Base-by-base conservation (phyloP, 2,329 filamentous ascomycete species). In the Penicillium sp. region DNA sequence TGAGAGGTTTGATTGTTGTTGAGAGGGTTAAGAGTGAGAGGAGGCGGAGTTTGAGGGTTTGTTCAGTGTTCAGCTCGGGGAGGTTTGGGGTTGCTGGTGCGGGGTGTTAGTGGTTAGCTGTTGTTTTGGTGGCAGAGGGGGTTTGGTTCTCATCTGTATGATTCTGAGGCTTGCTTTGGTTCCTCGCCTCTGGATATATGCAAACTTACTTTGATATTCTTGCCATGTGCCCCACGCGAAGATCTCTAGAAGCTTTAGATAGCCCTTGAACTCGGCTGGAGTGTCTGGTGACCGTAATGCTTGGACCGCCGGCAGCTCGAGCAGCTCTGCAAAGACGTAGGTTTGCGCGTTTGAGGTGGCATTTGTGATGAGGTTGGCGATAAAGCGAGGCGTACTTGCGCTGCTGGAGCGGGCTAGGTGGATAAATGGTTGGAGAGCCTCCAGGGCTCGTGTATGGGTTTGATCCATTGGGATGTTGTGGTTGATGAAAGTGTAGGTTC, bases 241-340 rank as follows among this genome's bases (percentile, higher is more conserved):
- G 67, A 95, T 87, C 74, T 92, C 83, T 43, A 99, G 87, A 14
- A 96, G 82, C 2, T 79, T 84, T 49, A 94, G 81, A 74, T 90
- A 78, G 39, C 74, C 66, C 7, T 81, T 77, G 66, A 88, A 84
- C 47, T 95, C 88, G 35, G 81, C 71, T n/a, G 85, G 72, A 38
- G 80, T 73, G 11, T 78, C 72, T 38, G 70, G 79, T 38, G 76
- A 76, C 26, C 79, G 74, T 43, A 97, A 85, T 13, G 84, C 82
- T 74, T 94, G 89, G 63, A 97, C 86, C 66, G 90, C 86, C 0
- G 89, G 85, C 1, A 87, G 86, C 66, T 89, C 83, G 37, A 99
- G 86, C n/a, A 99, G 87, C 77, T 97, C 93, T 64, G 89, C 85
- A 78, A 99, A 99, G 76, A 97, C 83, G 74, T 88, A 99, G 62